Evolutionary conservation across 331 rosid species (phyloP), one percentile per base, ranked within the genome.

Genomic region (Ulmus americana): DNA sequence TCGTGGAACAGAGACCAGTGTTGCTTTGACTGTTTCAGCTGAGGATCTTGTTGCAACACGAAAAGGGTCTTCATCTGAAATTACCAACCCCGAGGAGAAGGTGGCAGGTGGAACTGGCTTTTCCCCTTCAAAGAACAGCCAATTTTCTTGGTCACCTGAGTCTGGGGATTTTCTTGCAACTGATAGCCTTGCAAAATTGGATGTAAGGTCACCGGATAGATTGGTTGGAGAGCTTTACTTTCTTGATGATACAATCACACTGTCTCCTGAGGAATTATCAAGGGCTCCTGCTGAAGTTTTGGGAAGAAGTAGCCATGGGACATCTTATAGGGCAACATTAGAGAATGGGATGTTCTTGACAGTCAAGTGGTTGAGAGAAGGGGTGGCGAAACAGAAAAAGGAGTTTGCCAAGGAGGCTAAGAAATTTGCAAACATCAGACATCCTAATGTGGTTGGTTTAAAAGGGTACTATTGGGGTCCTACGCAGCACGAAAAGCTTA

Each of bases 381-480:
- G 99, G 41, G 95, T 94, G 61, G 99, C 97, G 1, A 94, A 90
- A 73, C 97, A 84, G 82, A 90, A 96, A 66, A 94, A 90, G 76
- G 99, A 94, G 76, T 94, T 94, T 61, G 88, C 86, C 11, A 94
- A 87, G 84, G 99, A 94, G 85, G 96, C 90, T 13, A 87, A 88
- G 45, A 94, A 94, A 58, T 90, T 94, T 75, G 79, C 96, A n/a
- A 94, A 90, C 78, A 90, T 90, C 59, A 79, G 99, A 72, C 99
- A 94, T 75, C 99, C 99, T 8, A 94, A 94, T 58, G 95, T 94
- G 43, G 99, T 87, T 18, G 96, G 97, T 61, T 75, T 94, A 77
- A 85, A 84, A 81, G 99, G 99, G 10, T 94, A 94, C 65, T 94
- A 94, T 59, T 94, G 99, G 99, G 99, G 99, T 40, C 99, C 99